Conservation (phyloP, 1,284 basidiomycete species). For the Puccinia triticina region DNA sequence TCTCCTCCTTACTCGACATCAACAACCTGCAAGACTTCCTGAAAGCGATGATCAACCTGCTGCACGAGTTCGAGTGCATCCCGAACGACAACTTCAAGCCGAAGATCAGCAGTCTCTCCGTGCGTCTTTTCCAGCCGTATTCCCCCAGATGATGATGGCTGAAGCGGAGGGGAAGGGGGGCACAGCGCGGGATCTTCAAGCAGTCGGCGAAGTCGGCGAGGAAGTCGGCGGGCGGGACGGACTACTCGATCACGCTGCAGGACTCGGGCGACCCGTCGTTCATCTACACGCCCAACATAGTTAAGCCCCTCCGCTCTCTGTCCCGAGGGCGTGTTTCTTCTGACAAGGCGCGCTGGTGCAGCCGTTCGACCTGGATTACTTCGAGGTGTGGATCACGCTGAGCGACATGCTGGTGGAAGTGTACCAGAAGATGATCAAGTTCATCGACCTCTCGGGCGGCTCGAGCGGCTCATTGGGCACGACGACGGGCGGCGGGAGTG, state of each 20-base stretch:
- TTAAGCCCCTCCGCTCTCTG: slow-evolving; percentile 51
- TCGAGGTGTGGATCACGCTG: slow-evolving; percentile 78
- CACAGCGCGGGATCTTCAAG: slow-evolving; percentile 65
- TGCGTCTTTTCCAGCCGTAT: slow-evolving; percentile 39
- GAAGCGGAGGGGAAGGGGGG: too few relatives aligned
- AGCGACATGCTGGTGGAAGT: slow-evolving; percentile 82
- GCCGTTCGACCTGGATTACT: slow-evolving; percentile 83
- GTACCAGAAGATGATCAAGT: slow-evolving; percentile 77
- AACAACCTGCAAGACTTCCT: slow-evolving; percentile 75
- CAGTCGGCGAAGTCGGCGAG: slow-evolving; percentile 65
- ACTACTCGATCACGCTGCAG: slow-evolving; percentile 68
- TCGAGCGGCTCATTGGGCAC: slow-evolving; percentile 43
- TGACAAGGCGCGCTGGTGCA: slow-evolving; percentile 57
- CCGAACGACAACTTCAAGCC: slow-evolving; percentile 75
- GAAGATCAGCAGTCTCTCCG: slow-evolving; percentile 68
- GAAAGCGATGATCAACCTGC: slow-evolving; percentile 70
- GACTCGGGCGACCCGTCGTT: slow-evolving; percentile 72
- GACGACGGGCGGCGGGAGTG: slow-evolving; percentile 58
- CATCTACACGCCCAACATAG: slow-evolving; percentile 71
- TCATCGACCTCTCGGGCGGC: slow-evolving; percentile 68
- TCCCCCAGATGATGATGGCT: too few relatives aligned
- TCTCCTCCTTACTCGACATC: slow-evolving; percentile 74
- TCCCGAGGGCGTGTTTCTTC: background rate
- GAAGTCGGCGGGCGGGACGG: slow-evolving; percentile 64
- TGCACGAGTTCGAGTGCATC: slow-evolving; percentile 75